Evolutionary conservation across 257 asterid genomes (phyloP).

Genomic region (Apocynum venetum): DNA sequence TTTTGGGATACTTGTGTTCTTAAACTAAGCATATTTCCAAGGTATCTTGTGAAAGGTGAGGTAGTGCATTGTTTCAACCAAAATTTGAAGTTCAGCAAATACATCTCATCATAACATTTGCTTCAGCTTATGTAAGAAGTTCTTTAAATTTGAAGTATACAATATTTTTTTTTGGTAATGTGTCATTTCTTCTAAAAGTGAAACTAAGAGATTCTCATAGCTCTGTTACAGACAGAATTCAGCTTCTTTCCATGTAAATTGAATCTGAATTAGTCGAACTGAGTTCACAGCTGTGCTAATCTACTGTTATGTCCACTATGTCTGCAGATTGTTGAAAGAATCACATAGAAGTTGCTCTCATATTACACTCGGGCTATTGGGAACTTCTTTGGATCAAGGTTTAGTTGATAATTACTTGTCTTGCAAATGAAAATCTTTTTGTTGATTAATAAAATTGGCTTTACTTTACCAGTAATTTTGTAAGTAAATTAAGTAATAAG

Average conservation of each 20-base stretch:
- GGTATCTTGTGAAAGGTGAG: too few species aligned
- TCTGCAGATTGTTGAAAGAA: too few species aligned
- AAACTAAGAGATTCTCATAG: too few species aligned
- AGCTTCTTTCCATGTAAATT: too few species aligned
- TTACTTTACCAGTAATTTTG: neutral
- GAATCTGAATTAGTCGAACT: too few species aligned
- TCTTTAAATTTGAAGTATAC: too few species aligned
- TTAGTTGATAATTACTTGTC: neutral
- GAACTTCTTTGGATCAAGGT: neutral
- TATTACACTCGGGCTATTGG: neutral
- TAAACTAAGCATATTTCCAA: neutral
- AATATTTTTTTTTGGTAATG: too few species aligned
- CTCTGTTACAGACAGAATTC: too few species aligned
- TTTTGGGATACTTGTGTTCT: neutral
- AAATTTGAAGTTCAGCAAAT: neutral
- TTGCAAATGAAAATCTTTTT: neutral
- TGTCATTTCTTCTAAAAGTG: too few species aligned
- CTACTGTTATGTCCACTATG: too few species aligned
- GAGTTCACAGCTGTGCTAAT: too few species aligned
- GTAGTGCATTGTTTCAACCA: neutral
- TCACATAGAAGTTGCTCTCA: neutral
- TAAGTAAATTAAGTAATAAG: neutral
- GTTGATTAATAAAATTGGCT: neutral
- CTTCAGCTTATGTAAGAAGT: neutral
- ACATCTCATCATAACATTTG: neutral